These are phyloP conservation scores for Ophiosphaerella korrae DNA, from an alignment of 2,329 filamentous ascomycete species.

Conservation along the genomic window DNA sequence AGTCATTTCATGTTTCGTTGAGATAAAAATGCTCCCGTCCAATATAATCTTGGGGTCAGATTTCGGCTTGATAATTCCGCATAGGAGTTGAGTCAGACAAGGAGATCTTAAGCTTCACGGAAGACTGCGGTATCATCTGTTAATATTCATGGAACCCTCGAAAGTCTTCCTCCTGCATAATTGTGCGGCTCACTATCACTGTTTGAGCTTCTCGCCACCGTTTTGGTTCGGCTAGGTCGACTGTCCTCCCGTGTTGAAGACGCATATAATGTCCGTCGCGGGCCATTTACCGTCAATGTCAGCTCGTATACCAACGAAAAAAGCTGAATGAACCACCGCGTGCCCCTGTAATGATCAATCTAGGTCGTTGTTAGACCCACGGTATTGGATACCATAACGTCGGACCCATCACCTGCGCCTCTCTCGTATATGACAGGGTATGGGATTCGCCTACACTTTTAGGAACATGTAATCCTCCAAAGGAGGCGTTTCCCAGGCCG, in stretches of 20 bases:
- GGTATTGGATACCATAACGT: background rate
- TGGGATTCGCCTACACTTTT: too few relatives aligned
- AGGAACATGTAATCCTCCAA: too few relatives aligned
- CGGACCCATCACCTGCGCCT: too few relatives aligned
- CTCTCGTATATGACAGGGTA: too few relatives aligned
- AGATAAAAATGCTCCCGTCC: background rate
- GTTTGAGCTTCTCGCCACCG: conserved; percentile 3
- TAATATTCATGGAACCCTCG: conserved; percentile 7
- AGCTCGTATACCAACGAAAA: conserved; percentile 3
- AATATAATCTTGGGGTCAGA: conserved; percentile 1
- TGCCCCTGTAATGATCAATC: conserved; percentile 1
- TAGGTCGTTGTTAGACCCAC: background rate
- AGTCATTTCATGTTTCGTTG: background rate
- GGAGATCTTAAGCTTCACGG: conserved; percentile 1
- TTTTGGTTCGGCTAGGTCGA: background rate
- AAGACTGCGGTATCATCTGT: conserved; percentile 7
- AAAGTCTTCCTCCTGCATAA: conserved; percentile 4
- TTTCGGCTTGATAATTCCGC: conserved; percentile 16
- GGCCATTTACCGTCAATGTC: conserved; percentile 15
- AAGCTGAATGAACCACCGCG: background rate
- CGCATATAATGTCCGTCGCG: conserved; percentile 8
- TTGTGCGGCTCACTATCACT: conserved; percentile 7
- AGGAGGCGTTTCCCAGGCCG: too few relatives aligned
- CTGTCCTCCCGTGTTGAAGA: conserved; percentile 2
- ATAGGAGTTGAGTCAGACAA: conserved; percentile 14